Evolutionary conservation across 2,329 filamentous ascomycete genomes (phyloP).

Genomic region (Xylaria polymorpha): DNA sequence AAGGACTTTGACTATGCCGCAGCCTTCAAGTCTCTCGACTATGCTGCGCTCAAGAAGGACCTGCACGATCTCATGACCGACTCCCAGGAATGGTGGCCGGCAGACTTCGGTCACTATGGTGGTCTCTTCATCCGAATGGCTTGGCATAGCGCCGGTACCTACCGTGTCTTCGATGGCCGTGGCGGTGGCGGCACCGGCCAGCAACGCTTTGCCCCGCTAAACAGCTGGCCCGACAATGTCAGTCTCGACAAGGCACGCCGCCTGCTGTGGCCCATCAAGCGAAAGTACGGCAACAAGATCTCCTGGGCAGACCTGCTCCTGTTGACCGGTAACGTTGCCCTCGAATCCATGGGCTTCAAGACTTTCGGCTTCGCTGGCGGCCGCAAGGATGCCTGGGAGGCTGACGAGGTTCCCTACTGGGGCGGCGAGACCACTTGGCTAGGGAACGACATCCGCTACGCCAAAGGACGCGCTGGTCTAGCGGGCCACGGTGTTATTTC

Average conservation of each 20-base stretch:
- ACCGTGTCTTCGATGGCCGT: slow-evolving; percentile 79
- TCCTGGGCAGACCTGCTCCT: slow-evolving; percentile 81
- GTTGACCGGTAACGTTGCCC: slow-evolving; percentile 79
- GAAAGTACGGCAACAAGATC: slow-evolving; percentile 85
- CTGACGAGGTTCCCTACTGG: slow-evolving; percentile 82
- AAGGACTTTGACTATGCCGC: slow-evolving; percentile 77
- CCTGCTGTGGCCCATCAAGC: slow-evolving; percentile 83
- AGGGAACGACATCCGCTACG: slow-evolving; percentile 78
- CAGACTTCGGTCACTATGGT: slow-evolving; percentile 84
- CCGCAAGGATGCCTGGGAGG: slow-evolving; percentile 78
- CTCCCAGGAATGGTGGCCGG: slow-evolving; percentile 84
- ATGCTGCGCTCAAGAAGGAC: slow-evolving; percentile 79
- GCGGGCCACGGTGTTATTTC: slow-evolving; percentile 50
- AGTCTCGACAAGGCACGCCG: slow-evolving; percentile 83
- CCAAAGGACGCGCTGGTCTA: slow-evolving; percentile 61
- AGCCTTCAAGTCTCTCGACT: slow-evolving; percentile 79
- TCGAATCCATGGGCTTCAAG: slow-evolving; percentile 81
- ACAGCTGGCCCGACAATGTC: slow-evolving; percentile 85
- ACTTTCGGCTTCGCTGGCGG: slow-evolving; percentile 80
- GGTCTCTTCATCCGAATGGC: slow-evolving; percentile 84
- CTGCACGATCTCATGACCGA: slow-evolving; percentile 77
- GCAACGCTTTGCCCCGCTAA: slow-evolving; percentile 83
- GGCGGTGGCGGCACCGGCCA: slow-evolving; percentile 80
- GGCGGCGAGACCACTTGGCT: slow-evolving; percentile 80
- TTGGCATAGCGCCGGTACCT: slow-evolving; percentile 84